A percentile compares a stretch with the other conserved stretches of the same genome.
phyloP scores from a whole-genome alignment of 2,329 filamentous ascomycete genomes.

The Penicillium italicum region DNA sequence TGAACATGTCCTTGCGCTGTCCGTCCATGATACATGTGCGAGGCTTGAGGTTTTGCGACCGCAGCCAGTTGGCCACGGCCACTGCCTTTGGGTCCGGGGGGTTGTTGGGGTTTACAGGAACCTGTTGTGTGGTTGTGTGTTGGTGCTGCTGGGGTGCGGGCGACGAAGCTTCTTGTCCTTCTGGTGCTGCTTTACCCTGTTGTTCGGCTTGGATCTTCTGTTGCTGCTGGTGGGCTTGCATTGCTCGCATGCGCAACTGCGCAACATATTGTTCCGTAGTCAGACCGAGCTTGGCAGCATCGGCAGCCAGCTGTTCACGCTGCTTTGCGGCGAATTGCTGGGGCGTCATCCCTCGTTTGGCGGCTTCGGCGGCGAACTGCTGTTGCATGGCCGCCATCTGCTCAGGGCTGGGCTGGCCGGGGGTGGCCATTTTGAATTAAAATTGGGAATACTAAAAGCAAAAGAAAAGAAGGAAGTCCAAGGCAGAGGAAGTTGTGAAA shows the following conservation, averaged over 20 bases:
- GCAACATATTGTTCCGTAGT: slow-evolving; percentile 51
- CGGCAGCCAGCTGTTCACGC: slow-evolving; percentile 44
- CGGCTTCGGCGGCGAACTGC: slow-evolving; percentile 76
- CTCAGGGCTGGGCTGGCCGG: slow-evolving; percentile 64
- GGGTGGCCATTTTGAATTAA: slow-evolving; percentile 34
- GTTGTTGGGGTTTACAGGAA: slow-evolving; percentile 46
- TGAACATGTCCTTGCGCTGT: slow-evolving; percentile 97
- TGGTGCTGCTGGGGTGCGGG: slow-evolving; percentile 23
- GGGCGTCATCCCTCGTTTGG: slow-evolving; percentile 78
- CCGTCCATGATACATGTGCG: slow-evolving; percentile 91
- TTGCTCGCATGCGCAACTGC: slow-evolving; percentile 46
- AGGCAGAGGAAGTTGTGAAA: slow-evolving; percentile 6
- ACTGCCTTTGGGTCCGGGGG: slow-evolving; percentile 86
- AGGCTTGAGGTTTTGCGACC: slow-evolving; percentile 77
- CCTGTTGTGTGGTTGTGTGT: slow-evolving; percentile 44
- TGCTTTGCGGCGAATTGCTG: slow-evolving; percentile 72
- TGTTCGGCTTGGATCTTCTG: slow-evolving; percentile 35
- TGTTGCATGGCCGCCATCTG: slow-evolving; percentile 82
- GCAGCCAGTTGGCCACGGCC: slow-evolving; percentile 84
- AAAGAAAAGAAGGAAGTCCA: background rate
- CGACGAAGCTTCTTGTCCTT: slow-evolving; percentile 36
- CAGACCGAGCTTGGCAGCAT: slow-evolving; percentile 51
- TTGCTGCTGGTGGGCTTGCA: slow-evolving; percentile 43
- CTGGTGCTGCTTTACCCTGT: slow-evolving; percentile 34
- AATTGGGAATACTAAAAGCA: background rate